These are phyloP conservation scores for Vigna mungo DNA, from an alignment of 306 rosid genomes.

Conservation along the genomic window DNA sequence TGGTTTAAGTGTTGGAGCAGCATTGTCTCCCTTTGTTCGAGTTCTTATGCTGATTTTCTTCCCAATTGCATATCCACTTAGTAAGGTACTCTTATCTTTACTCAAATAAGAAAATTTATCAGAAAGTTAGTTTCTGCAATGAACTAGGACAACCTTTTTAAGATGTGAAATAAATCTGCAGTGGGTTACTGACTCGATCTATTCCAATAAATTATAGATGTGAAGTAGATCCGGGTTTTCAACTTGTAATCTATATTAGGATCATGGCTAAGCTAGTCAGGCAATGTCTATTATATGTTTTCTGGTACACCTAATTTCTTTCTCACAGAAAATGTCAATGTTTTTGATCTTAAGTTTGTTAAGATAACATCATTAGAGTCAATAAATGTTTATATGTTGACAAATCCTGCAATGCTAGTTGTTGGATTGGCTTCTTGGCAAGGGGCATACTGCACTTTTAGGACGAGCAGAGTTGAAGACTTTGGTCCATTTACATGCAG, in stretches of 20 bases:
- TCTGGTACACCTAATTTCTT: no score
- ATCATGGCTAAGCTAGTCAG: neutral
- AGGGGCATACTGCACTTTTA: constrained; percentile 49
- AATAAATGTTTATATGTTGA: neutral
- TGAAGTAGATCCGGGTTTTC: neutral
- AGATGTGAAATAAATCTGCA: no score
- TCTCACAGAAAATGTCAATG: no score
- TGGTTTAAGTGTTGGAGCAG: constrained; percentile 50
- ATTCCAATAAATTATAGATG: neutral
- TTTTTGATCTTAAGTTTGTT: no score
- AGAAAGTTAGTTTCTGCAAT: neutral
- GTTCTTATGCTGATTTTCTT: constrained; percentile 53
- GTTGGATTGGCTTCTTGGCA: constrained; percentile 52
- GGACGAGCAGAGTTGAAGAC: constrained; percentile 49
- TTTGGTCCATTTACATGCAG: constrained; percentile 48
- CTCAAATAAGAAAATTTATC: neutral
- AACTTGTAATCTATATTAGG: neutral
- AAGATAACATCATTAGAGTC: no score
- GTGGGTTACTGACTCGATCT: neutral
- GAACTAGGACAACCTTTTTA: constrained; percentile 16
- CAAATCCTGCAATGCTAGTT: constrained; percentile 36
- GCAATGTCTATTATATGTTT: no score
- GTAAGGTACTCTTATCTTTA: constrained; percentile 57
- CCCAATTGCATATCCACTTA: constrained; percentile 72
- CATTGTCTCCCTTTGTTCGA: constrained; percentile 51